Evolutionary conservation across 2,329 filamentous ascomycete genomes (phyloP), one percentile per base, ranked within the genome.

Genomic region (Penicillium brevicompactum): DNA sequence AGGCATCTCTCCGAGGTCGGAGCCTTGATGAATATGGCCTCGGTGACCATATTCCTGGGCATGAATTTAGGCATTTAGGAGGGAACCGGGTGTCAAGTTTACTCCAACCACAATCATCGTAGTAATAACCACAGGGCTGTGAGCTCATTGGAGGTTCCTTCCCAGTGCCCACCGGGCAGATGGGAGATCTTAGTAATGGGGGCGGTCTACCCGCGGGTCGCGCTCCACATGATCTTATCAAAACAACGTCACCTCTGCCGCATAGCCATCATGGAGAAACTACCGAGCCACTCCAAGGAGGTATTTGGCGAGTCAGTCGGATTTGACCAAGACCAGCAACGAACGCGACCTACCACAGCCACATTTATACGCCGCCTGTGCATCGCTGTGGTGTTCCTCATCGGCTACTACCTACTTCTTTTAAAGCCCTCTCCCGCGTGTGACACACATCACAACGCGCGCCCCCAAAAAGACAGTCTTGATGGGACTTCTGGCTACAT

Each of bases 211-310:
- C 24, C 24, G 24, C 24, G 24, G 18, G 3, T 16, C 24, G 14
- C 37, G 18, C 37, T 40, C 51, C 55, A 48, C 55, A 43, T 27
- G 48, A 49, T 51, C 47, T 40, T 42, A 53, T 54, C 55, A 51
- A 41, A 50, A 49, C 53, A 44, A 43, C 54, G 27, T 53, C 46
- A 49, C 32, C 37, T 48, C 40, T 22, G 16, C 32, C 46, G 21
- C 31, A 11, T 52, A 40, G 34, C 44, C 43, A 52, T 24, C 31
- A 66, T 66, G 63, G 56, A 62, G 37, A 62, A 63, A 41, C 51
- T 66, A 44, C 63, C 63, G 13, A 45, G 60, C 47, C 55, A 66
- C 50, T 58, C 52, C 11, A 48, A 51, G 14, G 60, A 62, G 24
- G 51, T 9, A 16, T 38, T 27, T 31, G 45, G 40, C 9, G 43